Evolutionary conservation across 2,329 filamentous ascomycete species (phyloP).

Genomic region (Pseudocercospora fuligena): DNA sequence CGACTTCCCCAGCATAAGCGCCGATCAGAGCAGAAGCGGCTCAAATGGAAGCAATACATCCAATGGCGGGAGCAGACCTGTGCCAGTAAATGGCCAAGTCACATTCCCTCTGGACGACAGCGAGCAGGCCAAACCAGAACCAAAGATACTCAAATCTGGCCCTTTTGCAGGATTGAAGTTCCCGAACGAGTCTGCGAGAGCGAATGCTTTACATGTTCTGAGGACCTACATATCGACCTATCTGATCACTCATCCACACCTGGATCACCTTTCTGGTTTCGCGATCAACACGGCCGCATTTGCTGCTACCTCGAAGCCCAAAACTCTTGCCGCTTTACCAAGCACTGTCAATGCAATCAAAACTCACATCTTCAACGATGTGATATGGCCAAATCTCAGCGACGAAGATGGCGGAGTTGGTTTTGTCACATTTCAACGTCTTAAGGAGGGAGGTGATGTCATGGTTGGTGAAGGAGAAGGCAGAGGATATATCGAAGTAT

Average conservation of each 20-base stretch:
- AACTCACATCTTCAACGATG: slow-evolving; percentile 93
- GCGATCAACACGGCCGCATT: slow-evolving; percentile 91
- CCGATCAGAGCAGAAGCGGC: slow-evolving; percentile 18
- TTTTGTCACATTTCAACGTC: slow-evolving; percentile 84
- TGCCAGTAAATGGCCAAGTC: slow-evolving; percentile 27
- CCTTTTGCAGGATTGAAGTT: slow-evolving; percentile 82
- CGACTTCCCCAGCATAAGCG: slow-evolving; percentile 53
- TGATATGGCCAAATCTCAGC: slow-evolving; percentile 96
- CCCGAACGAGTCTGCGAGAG: slow-evolving; percentile 66
- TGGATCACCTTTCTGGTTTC: slow-evolving; percentile 91
- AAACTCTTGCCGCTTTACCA: slow-evolving; percentile 82
- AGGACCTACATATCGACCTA: slow-evolving; percentile 82
- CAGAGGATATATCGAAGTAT: slow-evolving; percentile 85
- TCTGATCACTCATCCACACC: slow-evolving; percentile 94
- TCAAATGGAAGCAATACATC: slow-evolving; percentile 25
- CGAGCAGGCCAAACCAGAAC: slow-evolving; percentile 32
- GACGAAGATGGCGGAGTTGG: slow-evolving; percentile 96
- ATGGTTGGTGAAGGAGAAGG: slow-evolving; percentile 79
- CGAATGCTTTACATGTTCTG: slow-evolving; percentile 82
- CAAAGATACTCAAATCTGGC: slow-evolving; percentile 64
- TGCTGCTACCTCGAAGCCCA: slow-evolving; percentile 75
- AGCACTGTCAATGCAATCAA: slow-evolving; percentile 92
- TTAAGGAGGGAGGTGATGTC: slow-evolving; percentile 86
- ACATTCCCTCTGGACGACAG: slow-evolving; percentile 13
- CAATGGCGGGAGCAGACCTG: slow-evolving; percentile 17